Base-by-base conservation (phyloP, 805 yeast genomes). In the Myxozyma neglecta region DNA sequence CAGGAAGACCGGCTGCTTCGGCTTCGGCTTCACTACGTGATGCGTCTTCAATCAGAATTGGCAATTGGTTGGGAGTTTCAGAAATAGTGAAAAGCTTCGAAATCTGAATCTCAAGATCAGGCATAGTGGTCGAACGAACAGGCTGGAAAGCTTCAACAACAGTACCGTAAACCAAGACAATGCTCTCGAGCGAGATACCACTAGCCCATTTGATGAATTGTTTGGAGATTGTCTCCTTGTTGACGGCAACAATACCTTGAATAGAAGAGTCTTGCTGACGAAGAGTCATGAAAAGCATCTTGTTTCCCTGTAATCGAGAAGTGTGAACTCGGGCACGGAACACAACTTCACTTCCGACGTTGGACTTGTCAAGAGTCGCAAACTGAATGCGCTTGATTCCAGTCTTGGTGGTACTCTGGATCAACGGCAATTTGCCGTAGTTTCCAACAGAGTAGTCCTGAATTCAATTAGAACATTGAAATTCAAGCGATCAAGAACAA, bases 171-270 rank as follows among this genome's bases (percentile, higher is more conserved):
- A 94, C 97, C 54, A 94, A 79, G 14, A 94, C 97, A 76, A 94
- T 93, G 52, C 94, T 84, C 78, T 94, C 99, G 70, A 89, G 81
- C 73, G 85, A 88, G 73, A 94, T 82, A 40, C 88, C 79, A 43
- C 93, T 89, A 34, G 91, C 88, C 97, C 97, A 94, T 79, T 94
- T 94, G 68, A 92, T 96, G 93, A 94, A 89, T 75, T 88, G 97
- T 78, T 94, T 94, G 56, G 97, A 89, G 52, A 94, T 81, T 50
- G 86, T 78, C 65, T 85, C 85, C 71, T 84, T 84, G 71, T 88
- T 85, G 64, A 88, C 87, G 73, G 87, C 90, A 66, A 92, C 80
- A 65, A 94, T 81, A 61, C 88, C 96, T 81, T 93, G 98, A 71
- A 92, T 84, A 71, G 87, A 77, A 63, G 84, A 83, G 58, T 83